Evolutionary conservation across 2,329 filamentous ascomycete species (phyloP).

Genomic region (Cercospora berteroae): DNA sequence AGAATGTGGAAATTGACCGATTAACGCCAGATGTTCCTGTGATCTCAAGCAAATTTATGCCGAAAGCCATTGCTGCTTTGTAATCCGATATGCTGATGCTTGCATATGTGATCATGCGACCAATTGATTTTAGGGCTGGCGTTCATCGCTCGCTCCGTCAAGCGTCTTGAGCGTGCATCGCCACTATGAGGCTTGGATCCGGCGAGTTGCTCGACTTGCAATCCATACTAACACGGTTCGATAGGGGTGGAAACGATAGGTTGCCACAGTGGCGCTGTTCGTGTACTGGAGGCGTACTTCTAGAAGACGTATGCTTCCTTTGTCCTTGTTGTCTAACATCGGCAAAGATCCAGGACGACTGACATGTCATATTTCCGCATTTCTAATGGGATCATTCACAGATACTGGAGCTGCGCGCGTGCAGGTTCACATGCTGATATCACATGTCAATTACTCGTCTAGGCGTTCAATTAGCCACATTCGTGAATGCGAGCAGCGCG

Average conservation of each 20-base stretch:
- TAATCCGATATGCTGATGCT: neutral
- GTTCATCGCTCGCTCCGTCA: neutral
- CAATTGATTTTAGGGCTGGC: neutral
- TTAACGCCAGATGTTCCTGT: neutral
- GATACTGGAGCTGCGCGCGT: neutral
- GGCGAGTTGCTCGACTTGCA: neutral
- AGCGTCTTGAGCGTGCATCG: neutral
- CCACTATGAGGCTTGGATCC: neutral
- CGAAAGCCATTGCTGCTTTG: neutral
- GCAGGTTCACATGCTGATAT: neutral
- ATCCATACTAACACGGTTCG: neutral
- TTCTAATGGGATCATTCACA: neutral
- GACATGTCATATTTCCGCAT: neutral
- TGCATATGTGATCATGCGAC: neutral
- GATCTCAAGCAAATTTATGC: neutral
- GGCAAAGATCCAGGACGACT: neutral
- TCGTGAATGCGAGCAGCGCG: neutral
- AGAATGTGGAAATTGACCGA: neutral
- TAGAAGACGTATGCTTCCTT: neutral
- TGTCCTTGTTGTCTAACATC: neutral
- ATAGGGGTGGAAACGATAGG: neutral
- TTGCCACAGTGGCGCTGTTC: neutral
- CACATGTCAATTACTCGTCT: neutral
- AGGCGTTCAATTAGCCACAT: neutral
- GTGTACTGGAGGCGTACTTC: neutral